These are phyloP conservation scores for Rhodotorula sp. DNA, from an alignment of 1,284 basidiomycete genomes.

Conservation along the genomic window DNA sequence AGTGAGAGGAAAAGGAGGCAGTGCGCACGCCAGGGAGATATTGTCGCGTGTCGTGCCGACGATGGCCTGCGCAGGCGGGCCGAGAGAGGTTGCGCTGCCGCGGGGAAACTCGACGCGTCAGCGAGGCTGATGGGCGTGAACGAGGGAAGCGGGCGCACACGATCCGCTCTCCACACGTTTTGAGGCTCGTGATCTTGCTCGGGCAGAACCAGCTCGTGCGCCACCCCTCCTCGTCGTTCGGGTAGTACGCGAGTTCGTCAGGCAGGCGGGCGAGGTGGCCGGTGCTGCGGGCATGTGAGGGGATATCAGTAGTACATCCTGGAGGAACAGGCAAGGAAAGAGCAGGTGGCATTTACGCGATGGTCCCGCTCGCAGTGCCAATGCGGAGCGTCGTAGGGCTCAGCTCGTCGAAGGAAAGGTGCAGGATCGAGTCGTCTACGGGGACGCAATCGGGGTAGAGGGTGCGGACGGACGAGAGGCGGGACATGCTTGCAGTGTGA, in stretches of 20 bases:
- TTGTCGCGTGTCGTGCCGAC: constrained; percentile 27
- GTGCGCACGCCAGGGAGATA: constrained; percentile 34
- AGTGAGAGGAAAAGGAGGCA: too few relatives aligned
- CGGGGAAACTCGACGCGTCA: not conserved
- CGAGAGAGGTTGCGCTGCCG: constrained; percentile 36
- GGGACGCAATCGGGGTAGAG: constrained; percentile 36
- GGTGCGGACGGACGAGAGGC: not conserved
- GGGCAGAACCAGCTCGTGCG: constrained; percentile 33
- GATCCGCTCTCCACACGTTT: constrained; percentile 14
- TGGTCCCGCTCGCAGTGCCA: constrained; percentile 24
- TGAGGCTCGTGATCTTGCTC: constrained; percentile 27
- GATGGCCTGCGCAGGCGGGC: constrained; percentile 35
- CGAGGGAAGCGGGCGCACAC: constrained; percentile 10
- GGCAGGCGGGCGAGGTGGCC: constrained; percentile 11
- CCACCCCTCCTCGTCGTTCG: constrained; percentile 39
- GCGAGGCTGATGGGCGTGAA: not conserved
- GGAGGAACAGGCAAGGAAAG: not conserved
- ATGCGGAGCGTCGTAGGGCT: constrained; percentile 15
- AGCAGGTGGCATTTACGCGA: constrained; percentile 19
- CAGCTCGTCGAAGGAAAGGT: constrained; percentile 30
- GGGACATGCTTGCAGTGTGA: not conserved
- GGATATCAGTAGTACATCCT: not conserved
- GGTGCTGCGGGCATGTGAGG: not conserved
- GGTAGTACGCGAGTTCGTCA: constrained; percentile 22
- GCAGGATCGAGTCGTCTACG: constrained; percentile 32